Evolutionary conservation across 306 rosid genomes (phyloP).

Genomic region (Amphicarpaea edgeworthii): DNA sequence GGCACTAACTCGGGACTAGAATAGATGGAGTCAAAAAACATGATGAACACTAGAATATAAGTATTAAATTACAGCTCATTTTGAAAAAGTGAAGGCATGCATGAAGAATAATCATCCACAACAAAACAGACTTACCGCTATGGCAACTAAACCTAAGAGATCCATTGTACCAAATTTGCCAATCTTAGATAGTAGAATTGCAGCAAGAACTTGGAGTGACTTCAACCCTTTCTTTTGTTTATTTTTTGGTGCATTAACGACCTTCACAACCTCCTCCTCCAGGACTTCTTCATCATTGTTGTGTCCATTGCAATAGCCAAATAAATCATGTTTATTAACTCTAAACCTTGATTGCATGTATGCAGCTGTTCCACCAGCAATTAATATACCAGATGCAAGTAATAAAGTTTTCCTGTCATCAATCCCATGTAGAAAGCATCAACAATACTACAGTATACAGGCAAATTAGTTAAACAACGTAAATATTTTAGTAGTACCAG

Average conservation of each 20-base stretch:
- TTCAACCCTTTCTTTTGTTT: constrained; percentile 71
- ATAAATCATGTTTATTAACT: constrained; percentile 51
- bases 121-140: constrained; percentile 70
- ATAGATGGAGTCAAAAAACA: constrained; percentile 30
- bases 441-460: constrained; percentile 27
- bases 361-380: constrained; percentile 89
- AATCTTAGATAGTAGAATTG: constrained; percentile 82
- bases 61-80: constrained; percentile 19
- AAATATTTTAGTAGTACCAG: constrained; percentile 18
- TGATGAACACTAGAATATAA: constrained; percentile 26
- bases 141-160: constrained; percentile 70
- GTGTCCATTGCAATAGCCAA: constrained; percentile 64
- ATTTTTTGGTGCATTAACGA: constrained; percentile 46
- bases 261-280: constrained; percentile 43
- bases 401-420: constrained; percentile 78
- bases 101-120: constrained; percentile 35
- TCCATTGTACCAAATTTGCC: constrained; percentile 76
- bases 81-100: constrained; percentile 8
- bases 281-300: constrained; percentile 49
- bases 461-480: constrained; percentile 9
- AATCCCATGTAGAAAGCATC: constrained; percentile 39
- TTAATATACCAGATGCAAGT: constrained; percentile 83
- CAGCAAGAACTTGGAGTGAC: constrained; percentile 83
- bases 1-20: constrained; percentile 19
- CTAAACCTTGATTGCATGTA: constrained; percentile 76